Conservation (phyloP, 1,139 yeast species). For the Diutina scorzettiae region DNA sequence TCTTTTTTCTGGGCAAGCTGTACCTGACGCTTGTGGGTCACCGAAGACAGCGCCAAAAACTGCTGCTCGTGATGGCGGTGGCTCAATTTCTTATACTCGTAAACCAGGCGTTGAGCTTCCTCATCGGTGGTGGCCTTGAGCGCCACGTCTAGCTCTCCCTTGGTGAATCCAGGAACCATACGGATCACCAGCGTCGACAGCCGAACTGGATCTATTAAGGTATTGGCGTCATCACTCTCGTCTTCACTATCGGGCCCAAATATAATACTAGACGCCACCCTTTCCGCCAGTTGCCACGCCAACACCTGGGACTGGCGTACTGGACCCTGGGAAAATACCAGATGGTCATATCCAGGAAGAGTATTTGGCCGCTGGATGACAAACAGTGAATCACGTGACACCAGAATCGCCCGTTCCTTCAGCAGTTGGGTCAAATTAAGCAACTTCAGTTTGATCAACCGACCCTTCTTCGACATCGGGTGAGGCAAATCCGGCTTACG, state of each 20-base stretch:
- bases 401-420: conserved; percentile 9
- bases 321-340: conserved; percentile 14
- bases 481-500: conserved; percentile 1
- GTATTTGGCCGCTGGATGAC: conserved; percentile 14
- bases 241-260: conserved; percentile 19
- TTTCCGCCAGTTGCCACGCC: conserved; percentile 39
- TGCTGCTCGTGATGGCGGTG: conserved; percentile 1
- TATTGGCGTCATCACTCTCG: conserved; percentile 1
- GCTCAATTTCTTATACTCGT: not conserved
- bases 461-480: conserved; percentile 3
- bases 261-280: conserved; percentile 23
- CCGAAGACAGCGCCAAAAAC: conserved; percentile 10
- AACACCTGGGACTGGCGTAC: conserved; percentile 25
- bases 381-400: conserved; percentile 8
- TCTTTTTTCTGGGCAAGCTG: conserved; percentile 33
- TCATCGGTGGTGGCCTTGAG: conserved; percentile 10
- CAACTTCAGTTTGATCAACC: conserved; percentile 10
- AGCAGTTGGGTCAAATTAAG: conserved; percentile 16
- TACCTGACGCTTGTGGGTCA: conserved; percentile 27
- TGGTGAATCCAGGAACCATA: conserved; percentile 31
- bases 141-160: conserved; percentile 21
- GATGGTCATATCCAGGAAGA: conserved; percentile 15
- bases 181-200: conserved; percentile 10
- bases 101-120: conserved; percentile 19
- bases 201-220: no score